Base-by-base conservation (phyloP, 2,329 filamentous ascomycete genomes). In the Ascochyta clinopodiicola region DNA sequence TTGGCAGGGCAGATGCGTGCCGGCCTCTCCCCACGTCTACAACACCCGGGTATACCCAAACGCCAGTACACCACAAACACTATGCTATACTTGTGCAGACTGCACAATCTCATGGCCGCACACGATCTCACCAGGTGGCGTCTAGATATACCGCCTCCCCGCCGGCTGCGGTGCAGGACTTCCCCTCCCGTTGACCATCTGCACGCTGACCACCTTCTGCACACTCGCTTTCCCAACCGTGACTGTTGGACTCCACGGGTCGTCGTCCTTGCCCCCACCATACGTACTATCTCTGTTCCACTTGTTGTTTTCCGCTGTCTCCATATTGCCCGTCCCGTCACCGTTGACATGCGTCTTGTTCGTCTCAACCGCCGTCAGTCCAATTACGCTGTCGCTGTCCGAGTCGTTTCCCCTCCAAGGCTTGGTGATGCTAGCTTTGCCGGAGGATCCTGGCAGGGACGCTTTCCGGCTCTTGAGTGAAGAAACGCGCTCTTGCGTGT, bases 161-260 rank as follows among this genome's bases (percentile, higher is more conserved):
- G 36, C 27, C 17, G 42, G 46, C 31, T 56, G 46, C 3, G 52
- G 42, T 15, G 21, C 42, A 4, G 46, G 52, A 37, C 52, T 56
- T 7, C 45, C 52, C n/a, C 48, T 54, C n/a, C 61, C 61, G 32
- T 60, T 49, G 2, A 61, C 22, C 45, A 63, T 57, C 52, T 59
- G 51, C 27, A 61, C 43, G 21, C 29, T 61, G 2, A 60, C 44
- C 22, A 65, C 53, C 27, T 45, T 58, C 22, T 62, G 60, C 12
- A 54, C 50, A 36, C 52, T 52, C 15, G 62, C 60, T n/a, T 62
- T 55, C n/a, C 63, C 60, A 21, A 59, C 46, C 10, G 55, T 59
- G 10, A 64, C 48, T 2, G 56, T 60, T 13, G 60, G 59, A 42
- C 64, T 65, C 66, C 66, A 69, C 2, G 63, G 57, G 9, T 67